Evolutionary conservation across 1,284 basidiomycete species (phyloP).

Genomic region (Xerocomus subilludens): DNA sequence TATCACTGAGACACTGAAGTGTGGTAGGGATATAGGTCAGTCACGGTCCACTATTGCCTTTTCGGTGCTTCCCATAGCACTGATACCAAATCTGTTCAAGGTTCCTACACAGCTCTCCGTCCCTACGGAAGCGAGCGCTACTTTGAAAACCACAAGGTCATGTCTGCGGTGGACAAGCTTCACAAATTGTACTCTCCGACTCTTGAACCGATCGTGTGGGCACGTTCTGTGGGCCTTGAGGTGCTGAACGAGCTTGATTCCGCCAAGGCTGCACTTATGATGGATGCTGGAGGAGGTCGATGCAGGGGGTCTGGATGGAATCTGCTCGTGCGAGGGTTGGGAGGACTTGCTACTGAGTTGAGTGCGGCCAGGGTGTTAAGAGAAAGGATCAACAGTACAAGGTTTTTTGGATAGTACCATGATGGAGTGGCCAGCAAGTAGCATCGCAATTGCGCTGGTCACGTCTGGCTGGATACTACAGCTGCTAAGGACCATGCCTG

Average conservation of each 20-base stretch:
- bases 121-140: constrained; percentile 86
- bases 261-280: constrained; percentile 86
- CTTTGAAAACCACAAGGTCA: constrained; percentile 84
- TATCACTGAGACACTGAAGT: constrained; percentile 65
- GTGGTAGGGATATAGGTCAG: constrained; percentile 84
- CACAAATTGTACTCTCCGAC: constrained; percentile 84
- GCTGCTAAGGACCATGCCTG: too few relatives aligned
- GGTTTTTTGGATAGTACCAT: constrained; percentile 21
- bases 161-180: constrained; percentile 88
- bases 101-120: constrained; percentile 79
- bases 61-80: neutral
- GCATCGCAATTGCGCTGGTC: too few relatives aligned
- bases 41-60: neutral
- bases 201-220: constrained; percentile 80
- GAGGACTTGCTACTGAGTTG: constrained; percentile 50
- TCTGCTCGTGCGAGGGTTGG: constrained; percentile 54
- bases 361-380: constrained; percentile 48
- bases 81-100: constrained; percentile 53
- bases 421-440: neutral
- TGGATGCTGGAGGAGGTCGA: constrained; percentile 71
- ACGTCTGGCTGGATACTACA: too few relatives aligned
- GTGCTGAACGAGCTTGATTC: constrained; percentile 88
- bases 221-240: constrained; percentile 87
- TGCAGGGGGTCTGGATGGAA: constrained; percentile 44
- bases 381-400: constrained; percentile 36